Percentiles rank a stretch among this genome's conserved stretches.
Evolutionary conservation across 371 early-diverging fungal species (phyloP).

Genomic region (Fennellomyces sp.): DNA sequence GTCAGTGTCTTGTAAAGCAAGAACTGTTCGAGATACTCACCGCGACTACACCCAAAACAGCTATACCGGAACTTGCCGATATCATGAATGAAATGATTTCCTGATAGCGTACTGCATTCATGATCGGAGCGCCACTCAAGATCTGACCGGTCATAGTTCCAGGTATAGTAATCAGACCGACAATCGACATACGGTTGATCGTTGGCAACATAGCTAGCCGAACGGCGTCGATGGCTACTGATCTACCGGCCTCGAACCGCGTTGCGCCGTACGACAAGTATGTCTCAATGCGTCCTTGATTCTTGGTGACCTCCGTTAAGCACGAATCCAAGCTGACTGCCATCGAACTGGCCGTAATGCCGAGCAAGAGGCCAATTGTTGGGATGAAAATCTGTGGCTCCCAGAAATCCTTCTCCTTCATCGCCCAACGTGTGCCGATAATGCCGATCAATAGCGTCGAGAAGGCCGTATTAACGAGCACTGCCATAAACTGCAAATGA

Average conservation of each 20-base stretch:
- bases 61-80: conserved; percentile 57
- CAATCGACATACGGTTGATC: conserved; percentile 82
- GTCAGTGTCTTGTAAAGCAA: neutral
- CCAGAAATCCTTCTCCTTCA: conserved; percentile 73
- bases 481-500: conserved; percentile 41
- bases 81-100: conserved; percentile 83
- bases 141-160: conserved; percentile 88
- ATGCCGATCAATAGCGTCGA: conserved; percentile 51
- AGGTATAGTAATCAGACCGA: conserved; percentile 85
- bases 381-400: conserved; percentile 81
- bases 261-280: conserved; percentile 79
- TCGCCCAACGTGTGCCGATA: conserved; percentile 69
- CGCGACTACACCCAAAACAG: conserved; percentile 61
- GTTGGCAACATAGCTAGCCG: conserved; percentile 78
- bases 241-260: conserved; percentile 80
- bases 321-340: conserved; percentile 71
- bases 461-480: conserved; percentile 42
- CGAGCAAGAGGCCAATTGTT: conserved; percentile 82
- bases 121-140: conserved; percentile 77
- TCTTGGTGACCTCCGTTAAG: conserved; percentile 41
- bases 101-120: conserved; percentile 78
- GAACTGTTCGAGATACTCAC: conserved; percentile 23
- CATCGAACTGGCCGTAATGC: conserved; percentile 79
- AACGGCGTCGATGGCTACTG: conserved; percentile 73
- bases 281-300: conserved; percentile 74